Base-by-base conservation (phyloP, 1,139 yeast genomes). In the Zygosaccharomyces sapae region DNA sequence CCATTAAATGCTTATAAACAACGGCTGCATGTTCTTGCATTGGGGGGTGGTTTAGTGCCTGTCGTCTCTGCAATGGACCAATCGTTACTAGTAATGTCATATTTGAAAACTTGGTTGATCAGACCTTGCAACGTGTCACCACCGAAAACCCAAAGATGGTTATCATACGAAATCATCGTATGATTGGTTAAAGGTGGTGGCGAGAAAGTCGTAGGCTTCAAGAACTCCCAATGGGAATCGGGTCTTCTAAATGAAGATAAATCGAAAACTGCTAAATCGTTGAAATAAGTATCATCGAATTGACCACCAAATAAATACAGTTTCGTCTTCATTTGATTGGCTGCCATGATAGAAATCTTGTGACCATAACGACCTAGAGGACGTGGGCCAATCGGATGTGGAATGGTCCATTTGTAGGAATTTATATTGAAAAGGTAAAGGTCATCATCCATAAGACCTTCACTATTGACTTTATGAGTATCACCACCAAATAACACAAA, bases 321-420 rank as follows among this genome's bases (percentile, higher is more conserved):
- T 55, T 83, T 77, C 4, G 94, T 83, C 44, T 86, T 84, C 55
- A 76, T 72, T 51, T 80, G 80, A 47, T 80, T 80, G 45, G 83
- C 72, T 10, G 83, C 78, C 48, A 81, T 75, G 5, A 77, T 75
- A 48, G 78, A 70, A 18, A 85, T 76, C 44, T 95, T 82, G 66
- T 92, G 97, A 18, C 98, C 98, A 65, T 92, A 92, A 54, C 99
- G 77, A 2, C 98, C 98, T 36, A 81, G 73, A 0, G 98, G 98
- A 59, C 87, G 82, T 50, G 80, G 78, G 22, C 95, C 92, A 19
- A 79, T 75, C 37, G 95, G 96, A 51, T 77, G 75, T 16, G 97
- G 95, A 20, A 87, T 80, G 4, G 97, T 89, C 86, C 96, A 90
- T 66, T 89, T 88, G 61, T 81, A 75, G 43, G 95, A 86, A 59